Conservation (phyloP, 1,284 basidiomycete genomes). For the Rhizoctonia solani region DNA sequence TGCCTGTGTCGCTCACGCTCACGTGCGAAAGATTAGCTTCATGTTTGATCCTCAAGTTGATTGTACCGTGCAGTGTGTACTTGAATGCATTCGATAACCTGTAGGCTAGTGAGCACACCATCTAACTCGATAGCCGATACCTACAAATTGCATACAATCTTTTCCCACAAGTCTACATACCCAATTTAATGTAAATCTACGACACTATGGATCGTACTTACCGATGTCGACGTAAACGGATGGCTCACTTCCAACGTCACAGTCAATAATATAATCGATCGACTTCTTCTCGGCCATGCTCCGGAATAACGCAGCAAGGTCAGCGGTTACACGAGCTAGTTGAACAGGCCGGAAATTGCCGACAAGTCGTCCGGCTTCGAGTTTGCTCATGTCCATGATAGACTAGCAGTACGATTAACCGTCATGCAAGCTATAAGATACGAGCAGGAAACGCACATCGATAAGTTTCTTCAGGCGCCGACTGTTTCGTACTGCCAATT, state of each 20-base stretch:
- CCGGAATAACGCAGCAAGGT: conserved; percentile 44
- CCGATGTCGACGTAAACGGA: conserved; percentile 42
- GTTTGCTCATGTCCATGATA: conserved; percentile 27
- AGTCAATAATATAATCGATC: conserved; percentile 38
- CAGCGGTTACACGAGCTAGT: conserved; percentile 42
- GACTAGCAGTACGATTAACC: not conserved
- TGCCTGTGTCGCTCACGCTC: not conserved
- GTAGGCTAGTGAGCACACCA: conserved; percentile 31
- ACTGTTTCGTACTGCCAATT: conserved; percentile 43
- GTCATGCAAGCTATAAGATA: not conserved
- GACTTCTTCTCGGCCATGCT: conserved; percentile 43
- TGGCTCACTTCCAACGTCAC: conserved; percentile 34
- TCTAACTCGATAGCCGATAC: not conserved
- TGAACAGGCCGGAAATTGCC: conserved; percentile 43
- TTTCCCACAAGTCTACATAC: conserved; percentile 44
- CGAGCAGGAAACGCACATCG: conserved; percentile 42
- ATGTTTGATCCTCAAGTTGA: conserved; percentile 39
- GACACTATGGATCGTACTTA: not conserved
- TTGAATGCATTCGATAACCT: conserved; percentile 44
- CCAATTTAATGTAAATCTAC: too few relatives aligned
- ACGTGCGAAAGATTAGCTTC: not conserved
- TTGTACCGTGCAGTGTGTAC: conserved; percentile 41
- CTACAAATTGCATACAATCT: conserved; percentile 41
- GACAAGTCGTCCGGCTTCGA: conserved; percentile 19
- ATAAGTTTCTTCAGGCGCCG: conserved; percentile 41